A percentile compares a stretch with the other conserved stretches of the same genome.
Evolutionary conservation across 306 rosid species (phyloP).

Genomic region (Cucurbita moschata): DNA sequence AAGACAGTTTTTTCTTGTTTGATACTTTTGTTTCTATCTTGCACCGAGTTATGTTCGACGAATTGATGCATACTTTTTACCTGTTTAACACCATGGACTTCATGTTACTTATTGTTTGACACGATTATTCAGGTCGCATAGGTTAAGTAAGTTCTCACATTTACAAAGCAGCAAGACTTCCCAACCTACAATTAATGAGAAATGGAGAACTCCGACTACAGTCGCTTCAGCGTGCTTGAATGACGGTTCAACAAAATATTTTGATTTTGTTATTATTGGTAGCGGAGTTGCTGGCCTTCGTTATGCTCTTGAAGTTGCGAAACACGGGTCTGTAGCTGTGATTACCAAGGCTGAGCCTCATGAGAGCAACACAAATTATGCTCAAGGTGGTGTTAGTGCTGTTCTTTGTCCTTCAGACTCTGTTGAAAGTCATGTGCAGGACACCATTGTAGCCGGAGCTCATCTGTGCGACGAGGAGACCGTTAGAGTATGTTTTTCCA

Average conservation of each 20-base stretch:
- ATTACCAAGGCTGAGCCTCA: slow-evolving; percentile 93
- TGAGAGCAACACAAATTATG: slow-evolving; percentile 94
- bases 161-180: slow-evolving; percentile 23
- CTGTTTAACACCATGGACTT: neutral
- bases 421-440: slow-evolving; percentile 88
- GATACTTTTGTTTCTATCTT: neutral
- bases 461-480: slow-evolving; percentile 88
- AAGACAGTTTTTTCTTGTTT: neutral
- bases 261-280: slow-evolving; percentile 75
- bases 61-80: neutral
- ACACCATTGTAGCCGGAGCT: slow-evolving; percentile 93
- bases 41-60: neutral
- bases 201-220: slow-evolving; percentile 22
- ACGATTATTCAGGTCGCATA: slow-evolving; percentile 38
- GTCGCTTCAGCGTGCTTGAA: slow-evolving; percentile 37
- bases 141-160: slow-evolving; percentile 37
- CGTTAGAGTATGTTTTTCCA: slow-evolving; percentile 50
- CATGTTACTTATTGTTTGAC: neutral
- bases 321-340: slow-evolving; percentile 84
- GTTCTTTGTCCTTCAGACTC: slow-evolving; percentile 84
- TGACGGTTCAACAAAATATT: slow-evolving; percentile 43
- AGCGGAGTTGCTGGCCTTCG: slow-evolving; percentile 95
- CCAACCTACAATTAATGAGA: slow-evolving; percentile 18
- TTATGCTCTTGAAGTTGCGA: slow-evolving; percentile 89
- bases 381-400: slow-evolving; percentile 99